Conservation (phyloP, 169 alveolate species). For the Plasmodium vinckei region DNA sequence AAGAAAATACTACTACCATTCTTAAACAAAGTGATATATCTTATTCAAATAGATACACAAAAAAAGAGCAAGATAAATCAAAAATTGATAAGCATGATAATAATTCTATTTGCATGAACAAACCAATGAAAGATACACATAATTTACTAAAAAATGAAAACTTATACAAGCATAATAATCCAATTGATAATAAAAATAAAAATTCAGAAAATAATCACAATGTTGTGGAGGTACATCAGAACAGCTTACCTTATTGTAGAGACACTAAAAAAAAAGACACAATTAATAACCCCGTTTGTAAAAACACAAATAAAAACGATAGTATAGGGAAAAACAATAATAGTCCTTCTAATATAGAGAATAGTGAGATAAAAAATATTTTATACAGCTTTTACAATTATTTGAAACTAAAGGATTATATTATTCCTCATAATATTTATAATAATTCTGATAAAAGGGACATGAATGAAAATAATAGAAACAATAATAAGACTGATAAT, state of each 20-base stretch:
- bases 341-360: background rate
- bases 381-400: conserved; percentile 30
- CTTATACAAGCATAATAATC: too few species aligned
- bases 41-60: too few species aligned
- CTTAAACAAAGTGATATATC: too few species aligned
- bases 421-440: conserved; percentile 47
- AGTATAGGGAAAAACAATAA: background rate
- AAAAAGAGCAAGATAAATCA: too few species aligned
- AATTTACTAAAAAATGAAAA: too few species aligned
- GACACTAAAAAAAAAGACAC: background rate
- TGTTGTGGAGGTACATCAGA: too few species aligned
- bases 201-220: too few species aligned
- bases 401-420: conserved; percentile 45
- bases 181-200: too few species aligned
- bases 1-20: too few species aligned
- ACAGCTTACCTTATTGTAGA: background rate
- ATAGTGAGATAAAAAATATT: conserved; percentile 15
- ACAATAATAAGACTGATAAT: background rate
- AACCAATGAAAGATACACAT: too few species aligned
- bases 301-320: background rate
- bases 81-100: too few species aligned
- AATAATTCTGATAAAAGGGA: background rate
- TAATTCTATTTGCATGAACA: too few species aligned
- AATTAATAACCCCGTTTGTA: background rate
- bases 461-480: background rate